Percentiles rank a stretch among this genome's conserved stretches.
Conservation (phyloP, 2,329 filamentous ascomycete species). For the Pseudocercospora musae region DNA sequence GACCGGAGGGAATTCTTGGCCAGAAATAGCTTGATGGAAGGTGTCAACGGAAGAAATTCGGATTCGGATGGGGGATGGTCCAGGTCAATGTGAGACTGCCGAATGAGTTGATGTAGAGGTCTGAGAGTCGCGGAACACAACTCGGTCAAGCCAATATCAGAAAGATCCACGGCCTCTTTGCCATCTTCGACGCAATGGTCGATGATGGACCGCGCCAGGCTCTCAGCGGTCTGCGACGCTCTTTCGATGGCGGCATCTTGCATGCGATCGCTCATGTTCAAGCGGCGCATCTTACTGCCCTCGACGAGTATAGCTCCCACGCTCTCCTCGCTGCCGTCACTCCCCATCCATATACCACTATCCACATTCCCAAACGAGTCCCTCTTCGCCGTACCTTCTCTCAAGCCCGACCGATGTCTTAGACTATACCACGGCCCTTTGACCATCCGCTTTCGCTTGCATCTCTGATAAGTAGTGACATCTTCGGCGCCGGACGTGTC, state of each 20-base stretch:
- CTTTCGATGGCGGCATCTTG: neutral
- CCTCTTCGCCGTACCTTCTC: slow-evolving; percentile 41
- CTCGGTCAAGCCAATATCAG: slow-evolving; percentile 50
- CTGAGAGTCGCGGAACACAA: slow-evolving; percentile 58
- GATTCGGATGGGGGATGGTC: slow-evolving; percentile 48
- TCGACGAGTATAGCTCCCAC: neutral
- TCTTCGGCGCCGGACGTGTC: slow-evolving; percentile 59
- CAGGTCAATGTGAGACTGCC: slow-evolving; percentile 27
- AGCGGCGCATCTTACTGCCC: slow-evolving; percentile 1
- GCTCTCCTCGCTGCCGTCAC: slow-evolving; percentile 47
- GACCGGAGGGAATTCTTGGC: slow-evolving; percentile 56
- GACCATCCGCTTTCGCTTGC: slow-evolving; percentile 60
- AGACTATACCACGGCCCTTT: slow-evolving; percentile 65
- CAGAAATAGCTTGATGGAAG: slow-evolving; percentile 60
- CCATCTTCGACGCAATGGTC: slow-evolving; percentile 50
- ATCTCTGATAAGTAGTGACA: slow-evolving; percentile 57
- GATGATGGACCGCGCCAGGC: slow-evolving; percentile 26
- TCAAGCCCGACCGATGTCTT: slow-evolving; percentile 11
- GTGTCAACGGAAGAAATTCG: slow-evolving; percentile 58
- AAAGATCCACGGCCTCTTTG: slow-evolving; percentile 59
- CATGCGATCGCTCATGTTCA: slow-evolving; percentile 1
- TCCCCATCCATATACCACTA: slow-evolving; percentile 67
- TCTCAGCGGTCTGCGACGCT: slow-evolving; percentile 14
- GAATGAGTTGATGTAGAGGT: slow-evolving; percentile 48
- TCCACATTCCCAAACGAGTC: slow-evolving; percentile 60